Evolutionary conservation across 331 rosid species (phyloP).

Genomic region (Saraca asoca): DNA sequence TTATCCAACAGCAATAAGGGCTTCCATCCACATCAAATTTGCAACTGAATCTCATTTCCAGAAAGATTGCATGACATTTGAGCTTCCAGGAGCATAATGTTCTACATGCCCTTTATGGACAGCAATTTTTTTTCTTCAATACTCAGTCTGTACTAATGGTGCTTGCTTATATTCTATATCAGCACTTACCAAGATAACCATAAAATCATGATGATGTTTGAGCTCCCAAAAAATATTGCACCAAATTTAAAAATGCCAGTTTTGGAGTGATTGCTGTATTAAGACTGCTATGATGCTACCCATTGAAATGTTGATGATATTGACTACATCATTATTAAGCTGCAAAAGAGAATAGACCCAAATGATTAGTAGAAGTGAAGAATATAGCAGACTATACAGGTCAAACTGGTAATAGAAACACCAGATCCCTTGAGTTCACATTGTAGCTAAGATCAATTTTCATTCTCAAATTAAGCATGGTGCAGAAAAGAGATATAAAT

Average conservation of each 20-base stretch:
- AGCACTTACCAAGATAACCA: slow-evolving; percentile 18
- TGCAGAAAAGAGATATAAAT: slow-evolving; percentile 12
- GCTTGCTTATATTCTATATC: slow-evolving; percentile 40
- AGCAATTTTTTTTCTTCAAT: slow-evolving; percentile 43
- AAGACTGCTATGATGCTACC: slow-evolving; percentile 83
- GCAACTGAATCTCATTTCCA: not conserved
- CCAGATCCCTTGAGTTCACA: not conserved
- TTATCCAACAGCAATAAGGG: slow-evolving; percentile 2
- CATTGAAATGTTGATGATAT: slow-evolving; percentile 83
- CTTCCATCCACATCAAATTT: not conserved
- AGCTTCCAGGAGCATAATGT: not conserved
- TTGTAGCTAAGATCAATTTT: not conserved
- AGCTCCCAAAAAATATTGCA: slow-evolving; percentile 20
- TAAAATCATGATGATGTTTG: slow-evolving; percentile 9
- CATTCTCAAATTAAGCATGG: not conserved
- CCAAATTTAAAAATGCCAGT: slow-evolving; percentile 39
- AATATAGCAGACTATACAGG: slow-evolving; percentile 10
- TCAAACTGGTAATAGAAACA: slow-evolving; percentile 13
- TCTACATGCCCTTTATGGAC: slow-evolving; percentile 37
- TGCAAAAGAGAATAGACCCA: slow-evolving; percentile 44
- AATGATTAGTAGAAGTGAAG: slow-evolving; percentile 14
- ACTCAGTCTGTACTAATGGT: slow-evolving; percentile 44
- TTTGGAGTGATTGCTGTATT: slow-evolving; percentile 76
- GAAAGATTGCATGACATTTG: slow-evolving; percentile 8
- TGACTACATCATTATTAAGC: slow-evolving; percentile 91